Base-by-base conservation (phyloP, 768 basidiomycete genomes). In the Auricularia sp. region DNA sequence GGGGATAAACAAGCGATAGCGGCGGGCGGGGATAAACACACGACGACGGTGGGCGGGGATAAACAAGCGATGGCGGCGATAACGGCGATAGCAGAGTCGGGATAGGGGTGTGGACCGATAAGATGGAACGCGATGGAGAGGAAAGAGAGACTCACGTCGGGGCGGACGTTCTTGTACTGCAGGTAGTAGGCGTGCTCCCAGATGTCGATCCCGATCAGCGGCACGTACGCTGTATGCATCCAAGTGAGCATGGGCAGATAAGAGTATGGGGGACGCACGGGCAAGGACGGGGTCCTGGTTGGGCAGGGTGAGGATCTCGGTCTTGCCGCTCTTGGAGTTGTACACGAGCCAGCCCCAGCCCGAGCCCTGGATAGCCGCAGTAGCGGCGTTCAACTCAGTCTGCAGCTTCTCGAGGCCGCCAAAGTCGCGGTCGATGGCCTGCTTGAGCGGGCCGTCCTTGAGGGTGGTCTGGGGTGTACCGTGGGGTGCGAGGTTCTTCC, bases 181-280 rank as follows among this genome's bases (percentile, higher is more conserved):
- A 75, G 68, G 74, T 91, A 90, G 75, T 87, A 90, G n/a, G 88
- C 87, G 75, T 95, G 93, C 75, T 94, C 92, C 96, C 96, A 98
- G 71, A 98, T 88, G 77, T 99, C 96, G 68, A 98, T 87, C 39
- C 97, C 97, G 72, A 99, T 84, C 72, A 99, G 87, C 21, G 96
- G 94, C 18, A 83, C 81, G 76, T 94, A 91, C 3, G 87, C 91
- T 91, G 71, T 11, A 64, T 56, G 34, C 64, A 18, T 3, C 44
- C 36, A 60, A 21, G 36, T 23, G 47, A 14, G 12, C 8, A 42
- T 42, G 29, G 29, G 29, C 12, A 42, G 39, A 42, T 42, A 42
- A 14, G 12, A 8, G 2, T 42, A 42, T 7, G 8, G 39, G 39
- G 39, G 53, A 59, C 56, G 21, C 34, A 59, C 56, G 56, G 29